Evolutionary conservation across 2,329 filamentous ascomycete genomes (phyloP).

Genomic region (Blastomyces parvus): DNA sequence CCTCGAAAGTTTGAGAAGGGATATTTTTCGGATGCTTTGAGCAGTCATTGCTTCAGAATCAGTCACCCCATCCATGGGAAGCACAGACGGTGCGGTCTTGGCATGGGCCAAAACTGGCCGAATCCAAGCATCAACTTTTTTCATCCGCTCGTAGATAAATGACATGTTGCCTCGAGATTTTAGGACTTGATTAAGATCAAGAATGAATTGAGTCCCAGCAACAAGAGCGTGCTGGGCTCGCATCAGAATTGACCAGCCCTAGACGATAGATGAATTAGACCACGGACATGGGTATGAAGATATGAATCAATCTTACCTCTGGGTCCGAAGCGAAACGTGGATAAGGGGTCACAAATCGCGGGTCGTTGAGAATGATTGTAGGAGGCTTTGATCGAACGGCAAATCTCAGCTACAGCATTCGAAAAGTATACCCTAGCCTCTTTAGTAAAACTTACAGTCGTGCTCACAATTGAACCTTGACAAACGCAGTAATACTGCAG

Average conservation of each 20-base stretch:
- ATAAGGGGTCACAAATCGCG: conserved; percentile 36
- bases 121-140: conserved; percentile 34
- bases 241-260: conserved; percentile 38
- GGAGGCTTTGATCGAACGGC: conserved; percentile 24
- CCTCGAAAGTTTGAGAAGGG: conserved; percentile 38
- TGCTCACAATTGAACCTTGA: conserved; percentile 38
- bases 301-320: conserved; percentile 25
- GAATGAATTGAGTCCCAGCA: conserved; percentile 34
- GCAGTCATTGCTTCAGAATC: conserved; percentile 31
- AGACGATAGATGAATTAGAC: neutral
- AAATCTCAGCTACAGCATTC: conserved; percentile 10
- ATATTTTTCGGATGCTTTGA: conserved; percentile 33
- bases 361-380: conserved; percentile 36
- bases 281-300: neutral
- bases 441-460: conserved; percentile 26
- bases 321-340: conserved; percentile 32
- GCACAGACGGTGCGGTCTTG: conserved; percentile 21
- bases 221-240: conserved; percentile 36
- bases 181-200: conserved; percentile 33
- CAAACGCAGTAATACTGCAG: conserved; percentile 36
- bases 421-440: neutral
- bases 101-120: conserved; percentile 28
- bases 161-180: conserved; percentile 28
- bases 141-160: conserved; percentile 35
- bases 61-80: conserved; percentile 19